Conservation (phyloP, 306 rosid genomes). For the Gleditsia sinensis region DNA sequence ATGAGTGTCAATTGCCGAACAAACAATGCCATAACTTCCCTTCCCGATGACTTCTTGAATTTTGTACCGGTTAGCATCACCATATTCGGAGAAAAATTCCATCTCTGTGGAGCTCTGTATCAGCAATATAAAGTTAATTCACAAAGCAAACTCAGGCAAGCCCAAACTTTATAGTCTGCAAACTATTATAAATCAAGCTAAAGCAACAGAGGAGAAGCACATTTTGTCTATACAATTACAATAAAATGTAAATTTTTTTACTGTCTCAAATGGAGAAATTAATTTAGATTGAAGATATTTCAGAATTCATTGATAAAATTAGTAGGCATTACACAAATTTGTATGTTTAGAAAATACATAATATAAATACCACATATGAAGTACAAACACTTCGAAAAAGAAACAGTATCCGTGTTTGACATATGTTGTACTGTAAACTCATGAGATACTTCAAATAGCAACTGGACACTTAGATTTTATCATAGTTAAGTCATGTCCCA, state of each 20-base stretch:
- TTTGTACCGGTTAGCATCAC: conserved; percentile 91
- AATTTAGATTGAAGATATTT: not conserved
- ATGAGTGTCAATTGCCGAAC: conserved; percentile 94
- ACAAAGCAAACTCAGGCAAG: conserved; percentile 19
- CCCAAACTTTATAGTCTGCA: conserved; percentile 7
- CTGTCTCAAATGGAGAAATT: not conserved
- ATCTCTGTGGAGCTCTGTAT: conserved; percentile 73
- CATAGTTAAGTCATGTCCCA: too few relatives aligned
- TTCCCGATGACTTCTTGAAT: conserved; percentile 96
- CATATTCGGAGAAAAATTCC: conserved; percentile 96
- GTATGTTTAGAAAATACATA: not conserved
- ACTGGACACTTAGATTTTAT: too few relatives aligned
- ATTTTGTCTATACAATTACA: not conserved
- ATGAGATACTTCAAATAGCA: not conserved
- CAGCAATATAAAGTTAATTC: conserved; percentile 27
- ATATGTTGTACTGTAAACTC: not conserved
- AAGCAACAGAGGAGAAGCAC: not conserved
- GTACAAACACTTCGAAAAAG: not conserved
- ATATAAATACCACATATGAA: not conserved
- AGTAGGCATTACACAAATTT: not conserved
- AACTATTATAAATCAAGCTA: conserved; percentile 11
- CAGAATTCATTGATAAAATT: conserved; percentile 15
- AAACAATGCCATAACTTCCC: conserved; percentile 97
- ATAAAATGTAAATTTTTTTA: not conserved
- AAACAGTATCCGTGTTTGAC: not conserved